Conservation (phyloP, 306 rosid genomes). For the Calophaca sinica region DNA sequence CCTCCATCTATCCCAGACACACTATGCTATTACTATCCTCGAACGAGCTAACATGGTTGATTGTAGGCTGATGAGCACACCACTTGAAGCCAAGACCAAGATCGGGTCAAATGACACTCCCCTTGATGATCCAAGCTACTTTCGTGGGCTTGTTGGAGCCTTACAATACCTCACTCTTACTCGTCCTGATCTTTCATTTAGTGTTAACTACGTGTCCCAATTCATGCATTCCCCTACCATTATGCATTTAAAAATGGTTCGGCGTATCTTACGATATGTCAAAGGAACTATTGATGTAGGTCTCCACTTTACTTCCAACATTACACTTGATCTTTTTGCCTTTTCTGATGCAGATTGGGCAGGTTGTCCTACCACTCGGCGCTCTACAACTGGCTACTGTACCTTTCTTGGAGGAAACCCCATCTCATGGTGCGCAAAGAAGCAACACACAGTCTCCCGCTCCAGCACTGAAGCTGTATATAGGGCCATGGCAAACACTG, state of each 20-base stretch:
- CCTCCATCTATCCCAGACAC: too few relatives aligned
- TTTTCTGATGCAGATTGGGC: slow-evolving; percentile 20
- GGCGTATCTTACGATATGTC: not conserved
- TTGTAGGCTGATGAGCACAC: not conserved
- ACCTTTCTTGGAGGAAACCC: too few relatives aligned
- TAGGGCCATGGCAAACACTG: not conserved
- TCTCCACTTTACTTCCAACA: not conserved
- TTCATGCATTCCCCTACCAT: not conserved
- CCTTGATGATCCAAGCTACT: not conserved
- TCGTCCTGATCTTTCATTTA: not conserved
- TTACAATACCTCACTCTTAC: not conserved
- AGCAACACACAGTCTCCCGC: too few relatives aligned
- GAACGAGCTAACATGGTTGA: too few relatives aligned
- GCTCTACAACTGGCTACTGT: not conserved
- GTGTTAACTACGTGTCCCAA: slow-evolving; percentile 2
- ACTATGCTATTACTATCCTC: too few relatives aligned
- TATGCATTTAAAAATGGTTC: slow-evolving; percentile 7
- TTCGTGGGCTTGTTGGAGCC: not conserved
- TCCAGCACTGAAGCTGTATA: not conserved
- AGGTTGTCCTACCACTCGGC: not conserved
- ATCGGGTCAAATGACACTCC: not conserved
- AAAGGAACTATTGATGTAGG: not conserved
- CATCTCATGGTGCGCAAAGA: too few relatives aligned
- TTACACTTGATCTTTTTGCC: slow-evolving; percentile 14
- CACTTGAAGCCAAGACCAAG: not conserved